A percentile compares a stretch with the other conserved stretches of the same genome.
These are phyloP conservation scores for Tilletia caries DNA, from an alignment of 1,284 basidiomycete genomes.

Conservation along the genomic window DNA sequence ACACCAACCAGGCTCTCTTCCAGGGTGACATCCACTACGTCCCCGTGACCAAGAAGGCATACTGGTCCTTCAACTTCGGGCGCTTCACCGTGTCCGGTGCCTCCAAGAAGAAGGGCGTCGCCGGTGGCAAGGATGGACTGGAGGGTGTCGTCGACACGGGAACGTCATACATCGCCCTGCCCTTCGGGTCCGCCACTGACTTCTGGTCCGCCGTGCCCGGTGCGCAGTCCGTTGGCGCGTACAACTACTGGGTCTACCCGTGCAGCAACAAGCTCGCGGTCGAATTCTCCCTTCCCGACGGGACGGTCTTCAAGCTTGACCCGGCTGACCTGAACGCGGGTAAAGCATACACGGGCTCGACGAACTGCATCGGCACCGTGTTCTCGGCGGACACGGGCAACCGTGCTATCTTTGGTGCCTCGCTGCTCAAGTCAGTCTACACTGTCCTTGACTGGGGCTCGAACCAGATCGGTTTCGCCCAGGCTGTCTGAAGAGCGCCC, in stretches of 20 bases:
- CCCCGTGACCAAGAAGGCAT: slow-evolving; percentile 12
- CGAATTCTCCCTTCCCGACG: slow-evolving; percentile 13
- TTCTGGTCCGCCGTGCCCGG: slow-evolving; percentile 18
- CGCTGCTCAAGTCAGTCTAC: slow-evolving; percentile 16
- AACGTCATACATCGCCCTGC: slow-evolving; percentile 18
- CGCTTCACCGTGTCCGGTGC: slow-evolving; percentile 6
- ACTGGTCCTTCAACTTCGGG: slow-evolving; percentile 18
- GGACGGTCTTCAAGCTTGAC: slow-evolving; percentile 13
- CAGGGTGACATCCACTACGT: slow-evolving; percentile 15
- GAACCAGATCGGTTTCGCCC: slow-evolving; percentile 13
- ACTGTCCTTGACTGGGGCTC: slow-evolving; percentile 13
- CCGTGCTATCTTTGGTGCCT: slow-evolving; percentile 16
- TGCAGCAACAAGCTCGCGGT: slow-evolving; percentile 15
- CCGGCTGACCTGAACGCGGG: slow-evolving; percentile 16
- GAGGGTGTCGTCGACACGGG: slow-evolving; percentile 20
- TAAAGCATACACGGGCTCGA: background rate
- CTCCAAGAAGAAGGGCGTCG: background rate
- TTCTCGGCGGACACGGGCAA: slow-evolving; percentile 12
- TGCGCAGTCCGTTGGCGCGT: slow-evolving; percentile 7
- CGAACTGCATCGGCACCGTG: slow-evolving; percentile 16
- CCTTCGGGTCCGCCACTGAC: slow-evolving; percentile 7
- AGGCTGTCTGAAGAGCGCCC: background rate
- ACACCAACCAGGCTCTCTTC: slow-evolving; percentile 7
- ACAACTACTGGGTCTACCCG: slow-evolving; percentile 15
- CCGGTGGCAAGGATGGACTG: background rate